phyloP scores from a whole-genome alignment of 306 rosid genomes.

The Prunus mume region DNA sequence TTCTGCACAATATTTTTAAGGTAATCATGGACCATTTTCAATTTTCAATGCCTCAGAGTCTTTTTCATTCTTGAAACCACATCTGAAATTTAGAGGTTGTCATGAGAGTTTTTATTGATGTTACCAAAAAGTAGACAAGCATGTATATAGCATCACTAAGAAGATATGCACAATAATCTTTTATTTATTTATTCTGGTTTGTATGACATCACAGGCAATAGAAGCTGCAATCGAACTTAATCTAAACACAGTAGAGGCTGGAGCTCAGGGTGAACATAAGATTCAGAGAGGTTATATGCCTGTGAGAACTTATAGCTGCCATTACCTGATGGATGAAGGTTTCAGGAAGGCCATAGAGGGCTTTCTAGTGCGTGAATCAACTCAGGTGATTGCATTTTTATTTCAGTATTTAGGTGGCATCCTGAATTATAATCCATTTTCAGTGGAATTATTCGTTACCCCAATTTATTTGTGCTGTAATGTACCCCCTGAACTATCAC shows the following conservation, averaged over 20 bases:
- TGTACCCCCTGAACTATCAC: background rate
- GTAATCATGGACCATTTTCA: background rate
- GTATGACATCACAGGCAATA: slow-evolving; percentile 60
- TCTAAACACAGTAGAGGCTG: slow-evolving; percentile 87
- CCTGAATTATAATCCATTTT: background rate
- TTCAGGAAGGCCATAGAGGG: slow-evolving; percentile 66
- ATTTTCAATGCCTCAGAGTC: background rate
- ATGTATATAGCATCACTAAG: background rate
- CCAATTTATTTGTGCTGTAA: background rate
- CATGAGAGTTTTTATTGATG: background rate
- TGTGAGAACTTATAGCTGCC: slow-evolving; percentile 84
- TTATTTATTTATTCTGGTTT: slow-evolving; percentile 5
- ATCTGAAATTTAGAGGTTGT: background rate
- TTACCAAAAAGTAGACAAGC: background rate
- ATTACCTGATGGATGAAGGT: slow-evolving; percentile 63
- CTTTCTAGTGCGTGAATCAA: slow-evolving; percentile 69
- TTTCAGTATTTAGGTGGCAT: background rate
- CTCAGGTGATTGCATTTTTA: slow-evolving; percentile 55
- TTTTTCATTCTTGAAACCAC: background rate
- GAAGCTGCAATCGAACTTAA: slow-evolving; percentile 94
- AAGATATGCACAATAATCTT: background rate
- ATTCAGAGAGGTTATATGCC: slow-evolving; percentile 95
- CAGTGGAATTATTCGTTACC: background rate
- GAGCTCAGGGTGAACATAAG: slow-evolving; percentile 99
- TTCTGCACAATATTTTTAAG: background rate